Evolutionary conservation across 2,329 filamentous ascomycete genomes (phyloP).

Genomic region (Pseudopyricularia cyperi): DNA sequence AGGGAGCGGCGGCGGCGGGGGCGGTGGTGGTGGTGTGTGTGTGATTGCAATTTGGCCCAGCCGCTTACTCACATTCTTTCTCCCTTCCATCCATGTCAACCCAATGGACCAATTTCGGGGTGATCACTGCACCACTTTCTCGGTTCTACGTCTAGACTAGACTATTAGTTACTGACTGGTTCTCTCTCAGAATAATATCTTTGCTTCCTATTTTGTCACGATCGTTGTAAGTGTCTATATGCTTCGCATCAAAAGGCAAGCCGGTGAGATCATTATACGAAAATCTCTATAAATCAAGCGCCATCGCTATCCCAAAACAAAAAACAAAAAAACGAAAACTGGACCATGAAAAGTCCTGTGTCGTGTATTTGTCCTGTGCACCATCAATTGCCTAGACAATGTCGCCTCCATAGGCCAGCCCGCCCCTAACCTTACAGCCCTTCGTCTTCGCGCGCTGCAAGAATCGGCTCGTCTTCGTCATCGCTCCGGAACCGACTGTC

Average conservation of each 20-base stretch:
- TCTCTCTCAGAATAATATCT: no score
- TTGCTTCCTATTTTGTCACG: background rate
- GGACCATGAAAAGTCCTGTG: background rate
- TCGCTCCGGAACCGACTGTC: constrained; percentile 1
- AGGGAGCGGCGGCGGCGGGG: no score
- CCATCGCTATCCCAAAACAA: constrained; percentile 4
- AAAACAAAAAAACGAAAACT: background rate
- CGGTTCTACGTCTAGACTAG: no score
- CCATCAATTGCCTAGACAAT: background rate
- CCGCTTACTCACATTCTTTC: no score
- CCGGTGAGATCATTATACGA: background rate
- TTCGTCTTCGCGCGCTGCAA: constrained; percentile 19
- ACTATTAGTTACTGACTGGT: no score
- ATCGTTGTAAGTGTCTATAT: background rate
- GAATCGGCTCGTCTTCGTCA: constrained; percentile 17
- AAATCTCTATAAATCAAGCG: background rate
- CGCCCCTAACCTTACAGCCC: constrained; percentile 12
- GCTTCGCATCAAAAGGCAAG: background rate
- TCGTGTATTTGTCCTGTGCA: background rate
- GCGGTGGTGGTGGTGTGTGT: no score
- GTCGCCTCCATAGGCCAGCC: background rate
- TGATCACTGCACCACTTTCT: no score
- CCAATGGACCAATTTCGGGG: no score
- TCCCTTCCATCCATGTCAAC: no score
- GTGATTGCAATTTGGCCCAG: no score